Evolutionary conservation across 148 eudicot species (phyloP).

Genomic region (Fagopyrum esculentum): DNA sequence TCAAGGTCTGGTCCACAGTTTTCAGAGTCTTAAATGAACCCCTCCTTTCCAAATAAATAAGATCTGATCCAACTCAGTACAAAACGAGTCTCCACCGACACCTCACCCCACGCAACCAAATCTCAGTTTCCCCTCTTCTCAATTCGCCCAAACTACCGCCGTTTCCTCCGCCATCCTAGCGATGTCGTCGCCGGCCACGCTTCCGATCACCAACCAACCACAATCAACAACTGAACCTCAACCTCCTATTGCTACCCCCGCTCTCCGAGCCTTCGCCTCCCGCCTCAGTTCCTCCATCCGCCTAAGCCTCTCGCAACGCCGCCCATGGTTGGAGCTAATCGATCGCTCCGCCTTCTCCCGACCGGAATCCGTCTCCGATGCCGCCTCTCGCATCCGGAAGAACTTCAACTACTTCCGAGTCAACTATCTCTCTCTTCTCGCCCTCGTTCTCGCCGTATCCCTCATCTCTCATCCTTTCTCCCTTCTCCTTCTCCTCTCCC

Average conservation of each 20-base stretch:
- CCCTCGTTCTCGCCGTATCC: conserved; percentile 44
- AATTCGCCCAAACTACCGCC: background rate
- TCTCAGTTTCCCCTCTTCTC: background rate
- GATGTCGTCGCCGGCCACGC: conserved; percentile 39
- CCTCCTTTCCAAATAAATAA: too few relatives aligned
- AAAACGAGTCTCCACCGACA: too few relatives aligned
- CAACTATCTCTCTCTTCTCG: conserved; percentile 46
- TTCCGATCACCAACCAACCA: conserved; percentile 37
- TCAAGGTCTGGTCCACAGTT: too few relatives aligned
- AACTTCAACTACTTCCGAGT: conserved; percentile 69
- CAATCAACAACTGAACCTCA: conserved; percentile 14
- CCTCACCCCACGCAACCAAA: too few relatives aligned
- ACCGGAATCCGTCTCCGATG: conserved; percentile 58
- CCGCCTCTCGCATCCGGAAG: conserved; percentile 57
- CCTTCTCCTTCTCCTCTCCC: conserved; percentile 48
- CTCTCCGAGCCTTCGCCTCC: conserved; percentile 44
- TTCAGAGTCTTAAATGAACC: too few relatives aligned
- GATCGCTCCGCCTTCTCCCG: conserved; percentile 65
- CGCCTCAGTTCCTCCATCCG: conserved; percentile 47
- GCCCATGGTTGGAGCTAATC: conserved; percentile 65
- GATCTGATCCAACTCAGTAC: too few relatives aligned
- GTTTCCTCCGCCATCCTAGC: conserved; percentile 11
- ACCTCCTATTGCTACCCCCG: conserved; percentile 44
- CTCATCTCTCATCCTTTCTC: conserved; percentile 62
- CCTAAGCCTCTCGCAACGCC: conserved; percentile 51